phyloP scores from a whole-genome alignment of 2,329 filamentous ascomycete genomes.

The Fusarium metavorans region DNA sequence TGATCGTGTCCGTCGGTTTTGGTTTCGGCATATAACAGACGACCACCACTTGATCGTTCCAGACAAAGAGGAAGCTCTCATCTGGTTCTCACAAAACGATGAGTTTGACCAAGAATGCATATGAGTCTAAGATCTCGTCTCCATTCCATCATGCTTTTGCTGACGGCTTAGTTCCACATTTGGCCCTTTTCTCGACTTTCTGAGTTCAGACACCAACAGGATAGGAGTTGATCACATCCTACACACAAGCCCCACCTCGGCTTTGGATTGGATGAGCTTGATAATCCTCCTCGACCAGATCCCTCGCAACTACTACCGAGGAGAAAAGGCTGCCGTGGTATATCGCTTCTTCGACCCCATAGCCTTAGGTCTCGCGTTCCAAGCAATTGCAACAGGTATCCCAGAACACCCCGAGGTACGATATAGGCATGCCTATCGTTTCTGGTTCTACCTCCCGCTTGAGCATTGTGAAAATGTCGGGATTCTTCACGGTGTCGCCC shows the following conservation, averaged over 20 bases:
- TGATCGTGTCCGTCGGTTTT: neutral
- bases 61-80: neutral
- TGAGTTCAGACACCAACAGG: neutral
- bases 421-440: neutral
- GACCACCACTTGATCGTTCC: neutral
- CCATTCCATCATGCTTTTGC: neutral
- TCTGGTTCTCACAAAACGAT: neutral
- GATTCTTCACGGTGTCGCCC: neutral
- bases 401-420: neutral
- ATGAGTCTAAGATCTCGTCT: neutral
- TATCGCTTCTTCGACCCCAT: neutral
- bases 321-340: neutral
- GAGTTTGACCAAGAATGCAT: neutral
- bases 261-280: neutral
- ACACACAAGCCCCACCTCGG: neutral
- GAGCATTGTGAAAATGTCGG: neutral
- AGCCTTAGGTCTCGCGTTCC: neutral
- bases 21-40: neutral
- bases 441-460: neutral
- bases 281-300: neutral
- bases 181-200: neutral
- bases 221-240: neutral
- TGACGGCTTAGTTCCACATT: neutral
- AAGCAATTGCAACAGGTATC: neutral
- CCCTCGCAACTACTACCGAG: neutral